phyloP scores from a whole-genome alignment of 2,329 filamentous ascomycete species.

The Colletotrichum agaves region DNA sequence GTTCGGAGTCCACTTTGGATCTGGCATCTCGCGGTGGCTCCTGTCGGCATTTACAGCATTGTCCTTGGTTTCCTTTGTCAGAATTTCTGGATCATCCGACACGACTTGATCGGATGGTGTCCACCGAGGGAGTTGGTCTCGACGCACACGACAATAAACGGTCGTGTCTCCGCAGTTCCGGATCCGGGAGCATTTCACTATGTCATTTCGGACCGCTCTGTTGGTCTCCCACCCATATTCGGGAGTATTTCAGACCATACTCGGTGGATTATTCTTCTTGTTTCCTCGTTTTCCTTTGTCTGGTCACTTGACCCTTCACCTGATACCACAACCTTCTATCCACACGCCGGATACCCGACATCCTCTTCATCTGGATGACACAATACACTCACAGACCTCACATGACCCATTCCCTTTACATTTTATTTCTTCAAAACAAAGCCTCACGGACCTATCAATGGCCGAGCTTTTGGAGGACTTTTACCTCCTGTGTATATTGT shows the following conservation, averaged over 20 bases:
- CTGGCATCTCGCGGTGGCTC: slow-evolving; percentile 40
- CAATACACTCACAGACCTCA: slow-evolving; percentile 34
- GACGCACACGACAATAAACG: slow-evolving; percentile 17
- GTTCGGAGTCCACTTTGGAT: slow-evolving; percentile 43
- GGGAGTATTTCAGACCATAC: slow-evolving; percentile 23
- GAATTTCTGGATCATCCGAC: slow-evolving; percentile 31
- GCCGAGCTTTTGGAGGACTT: slow-evolving; percentile 31
- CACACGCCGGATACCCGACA: slow-evolving; percentile 35
- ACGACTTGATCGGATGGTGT: slow-evolving; percentile 12
- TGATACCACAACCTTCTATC: slow-evolving; percentile 36
- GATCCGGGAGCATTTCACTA: slow-evolving; percentile 35
- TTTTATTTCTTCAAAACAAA: slow-evolving; percentile 33
- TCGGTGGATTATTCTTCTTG: slow-evolving; percentile 25
- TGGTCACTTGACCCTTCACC: slow-evolving; percentile 37
- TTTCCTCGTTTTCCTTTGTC: slow-evolving; percentile 35
- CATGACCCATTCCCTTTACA: slow-evolving; percentile 34
- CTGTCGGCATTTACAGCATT: slow-evolving; percentile 38
- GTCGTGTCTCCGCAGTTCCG: slow-evolving; percentile 21
- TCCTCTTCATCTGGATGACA: slow-evolving; percentile 37
- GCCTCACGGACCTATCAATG: slow-evolving; percentile 26
- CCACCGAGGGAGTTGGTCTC: slow-evolving; percentile 25
- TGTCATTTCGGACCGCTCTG: slow-evolving; percentile 27
- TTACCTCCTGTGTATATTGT: slow-evolving; percentile 35
- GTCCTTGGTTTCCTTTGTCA: slow-evolving; percentile 37
- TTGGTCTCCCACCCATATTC: slow-evolving; percentile 28